Percentiles rank a stretch among this genome's conserved stretches.
Evolutionary conservation across 2,329 filamentous ascomycete species (phyloP).

Genomic region (Nannizzia gypsea): DNA sequence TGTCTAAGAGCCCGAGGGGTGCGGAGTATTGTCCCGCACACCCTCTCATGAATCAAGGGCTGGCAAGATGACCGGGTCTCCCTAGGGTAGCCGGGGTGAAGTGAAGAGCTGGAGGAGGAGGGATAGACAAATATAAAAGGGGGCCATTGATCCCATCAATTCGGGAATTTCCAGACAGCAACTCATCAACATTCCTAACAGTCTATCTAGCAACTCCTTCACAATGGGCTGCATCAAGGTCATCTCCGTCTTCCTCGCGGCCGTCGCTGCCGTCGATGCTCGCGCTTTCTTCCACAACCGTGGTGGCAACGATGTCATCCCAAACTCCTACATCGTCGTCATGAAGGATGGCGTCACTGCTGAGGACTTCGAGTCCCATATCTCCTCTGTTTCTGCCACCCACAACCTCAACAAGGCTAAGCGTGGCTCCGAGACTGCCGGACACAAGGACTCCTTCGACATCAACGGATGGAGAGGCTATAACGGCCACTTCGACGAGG

Average conservation of each 20-base stretch:
- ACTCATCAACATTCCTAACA: not conserved
- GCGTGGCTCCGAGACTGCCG: slow-evolving; percentile 2
- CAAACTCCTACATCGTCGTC: slow-evolving; percentile 14
- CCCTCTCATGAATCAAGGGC: not conserved
- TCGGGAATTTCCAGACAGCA: not conserved
- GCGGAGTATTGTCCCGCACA: slow-evolving; percentile 1
- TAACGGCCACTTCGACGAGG: slow-evolving; percentile 11
- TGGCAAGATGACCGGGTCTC: not conserved
- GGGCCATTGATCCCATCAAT: not conserved
- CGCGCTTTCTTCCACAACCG: slow-evolving; percentile 9
- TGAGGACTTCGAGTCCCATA: slow-evolving; percentile 10
- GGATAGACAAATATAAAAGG: not conserved
- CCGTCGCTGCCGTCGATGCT: slow-evolving; percentile 9
- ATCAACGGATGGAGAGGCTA: slow-evolving; percentile 11
- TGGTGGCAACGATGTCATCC: slow-evolving; percentile 9
- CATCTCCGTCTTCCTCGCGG: slow-evolving; percentile 11
- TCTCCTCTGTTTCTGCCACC: slow-evolving; percentile 9
- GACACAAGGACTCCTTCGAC: slow-evolving; percentile 9
- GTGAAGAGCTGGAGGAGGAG: not conserved
- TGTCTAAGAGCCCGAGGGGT: not conserved
- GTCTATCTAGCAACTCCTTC: not conserved
- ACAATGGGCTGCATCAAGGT: slow-evolving; percentile 13
- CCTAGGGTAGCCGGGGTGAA: not conserved
- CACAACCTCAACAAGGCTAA: slow-evolving; percentile 6
- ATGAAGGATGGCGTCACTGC: slow-evolving; percentile 13